Base-by-base conservation (phyloP, 495 filamentous ascomycete species). In the Rostrohypoxylon terebratum region DNA sequence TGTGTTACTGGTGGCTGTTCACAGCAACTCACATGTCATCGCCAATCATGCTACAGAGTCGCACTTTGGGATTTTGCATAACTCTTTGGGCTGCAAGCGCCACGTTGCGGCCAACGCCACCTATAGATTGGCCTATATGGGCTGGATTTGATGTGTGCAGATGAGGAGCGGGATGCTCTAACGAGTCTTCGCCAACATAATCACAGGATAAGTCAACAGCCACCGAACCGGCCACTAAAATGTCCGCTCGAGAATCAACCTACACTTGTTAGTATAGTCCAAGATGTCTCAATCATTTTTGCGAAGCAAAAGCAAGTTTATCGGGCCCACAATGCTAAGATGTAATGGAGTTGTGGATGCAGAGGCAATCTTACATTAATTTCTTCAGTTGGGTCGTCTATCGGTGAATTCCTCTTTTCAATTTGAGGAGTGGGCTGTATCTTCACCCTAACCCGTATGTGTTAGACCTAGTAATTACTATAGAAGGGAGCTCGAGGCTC, bases 31-130 rank as follows among this genome's bases (percentile, higher is more conserved):
- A 87, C 62, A 93, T 77, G 77, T 97, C 94, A 71, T 93, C 86
- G 21, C 87, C 93, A 40, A 96, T 87, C 50, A 90, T 86, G 73
- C 90, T 94, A 81, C 90, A 94, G 36, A 97, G 89, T 8, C 87
- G 84, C 18, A 89, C 84, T 59, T 79, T 79, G 11, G 75, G 76
- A 1, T 71, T 64, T 25, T 76, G 81, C 58, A 83, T 84, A 23
- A 80, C 76, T 28, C 78, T 81, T 74, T 92, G 90, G 5, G 91
- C 87, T 4, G 95, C 94, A 51, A 91, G 85, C 2, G 96, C 93
- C 33, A 98, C 90, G 75, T 99, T 99, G 77, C 92, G 89, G n/a
- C 91, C 96, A 1, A 98, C 96, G n/a, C 96, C 96, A 8, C 96
- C 96, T 23, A 98, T 84, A 6, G 91, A 91, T 75, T 97, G 93